Base-by-base conservation (phyloP, 768 basidiomycete species). In the Chiua virens region DNA sequence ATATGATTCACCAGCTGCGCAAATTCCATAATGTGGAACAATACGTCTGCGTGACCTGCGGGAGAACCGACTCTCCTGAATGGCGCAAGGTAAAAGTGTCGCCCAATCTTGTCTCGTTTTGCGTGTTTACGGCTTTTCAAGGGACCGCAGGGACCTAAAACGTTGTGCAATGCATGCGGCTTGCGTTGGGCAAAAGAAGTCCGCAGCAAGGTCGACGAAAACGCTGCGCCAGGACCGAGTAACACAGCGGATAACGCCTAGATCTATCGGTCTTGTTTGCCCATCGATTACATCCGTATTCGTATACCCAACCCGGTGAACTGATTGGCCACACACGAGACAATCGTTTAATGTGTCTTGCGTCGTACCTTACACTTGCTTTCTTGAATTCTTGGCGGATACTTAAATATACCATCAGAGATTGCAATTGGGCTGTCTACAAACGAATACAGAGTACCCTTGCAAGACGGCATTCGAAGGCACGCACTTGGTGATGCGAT, bases 141-240 rank as follows among this genome's bases (percentile, higher is more conserved):
- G 90, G 96, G 96, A 11, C 96, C 96, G 1, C 78, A 82, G 48
- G 96, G 96, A 32, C 93, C 96, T 1, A 99, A 98, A 73, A 97
- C 96, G n/a, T 73, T 98, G 5, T 98, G 96, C 75, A 97, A 98
- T 69, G 94, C 94, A 3, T 97, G 96, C 58, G 95, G 95, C 22
- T 72, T 98, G 36, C 80, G 94, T 47, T 96, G 92, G 91, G 94
- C 94, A 25, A 96, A 97, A 72, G 72, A 80, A 53, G 71, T 78
- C 35, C 79, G 81, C 57, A 78, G 63, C 55, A 69, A 69, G 55
- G 67, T 65, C 48, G 72, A 76, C 55, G 68, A 70, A 14, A 60
- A 65, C 42, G 47, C 67, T 43, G 59, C 59, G 17, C 60, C 59
- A 35, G 63, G 60, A 39, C 46, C 57, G 46, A 62, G 56, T 27